Percentiles rank a stretch among this genome's conserved stretches.
Conservation (phyloP, 768 basidiomycete genomes). For the Chlorophyllum brunneum region DNA sequence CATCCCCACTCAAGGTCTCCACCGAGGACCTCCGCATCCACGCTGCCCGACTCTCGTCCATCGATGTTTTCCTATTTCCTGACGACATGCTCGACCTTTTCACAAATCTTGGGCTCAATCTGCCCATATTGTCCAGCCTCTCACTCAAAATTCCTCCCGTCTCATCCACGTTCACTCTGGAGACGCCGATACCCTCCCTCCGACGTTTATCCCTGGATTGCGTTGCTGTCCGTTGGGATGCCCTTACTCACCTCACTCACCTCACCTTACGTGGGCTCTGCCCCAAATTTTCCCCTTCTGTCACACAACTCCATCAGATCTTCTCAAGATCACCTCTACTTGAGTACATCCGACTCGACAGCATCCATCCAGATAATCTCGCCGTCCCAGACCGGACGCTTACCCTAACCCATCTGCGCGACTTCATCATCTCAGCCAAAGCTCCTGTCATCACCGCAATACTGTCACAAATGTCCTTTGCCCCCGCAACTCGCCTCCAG, state of each 20-base stretch:
- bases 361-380: slow-evolving; percentile 19
- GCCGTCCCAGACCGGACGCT: slow-evolving; percentile 11
- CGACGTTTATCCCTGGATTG: slow-evolving; percentile 30
- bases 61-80: slow-evolving; percentile 34
- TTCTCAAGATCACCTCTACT: slow-evolving; percentile 30
- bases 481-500: slow-evolving; percentile 24
- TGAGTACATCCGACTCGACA: slow-evolving; percentile 29
- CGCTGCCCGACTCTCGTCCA: slow-evolving; percentile 26
- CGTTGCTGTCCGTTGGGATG: slow-evolving; percentile 32
- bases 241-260: slow-evolving; percentile 27
- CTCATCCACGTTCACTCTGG: slow-evolving; percentile 20
- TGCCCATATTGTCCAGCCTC: slow-evolving; percentile 26
- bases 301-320: slow-evolving; percentile 29
- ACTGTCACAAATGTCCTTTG: slow-evolving; percentile 21
- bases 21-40: slow-evolving; percentile 25
- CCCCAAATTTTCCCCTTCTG: slow-evolving; percentile 27
- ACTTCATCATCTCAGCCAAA: slow-evolving; percentile 27
- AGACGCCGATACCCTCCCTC: slow-evolving; percentile 25
- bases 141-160: slow-evolving; percentile 31
- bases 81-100: slow-evolving; percentile 31
- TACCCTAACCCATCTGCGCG: slow-evolving; percentile 22
- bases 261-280: slow-evolving; percentile 31
- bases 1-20: slow-evolving; percentile 23
- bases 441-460: slow-evolving; percentile 24
- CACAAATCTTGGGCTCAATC: slow-evolving; percentile 20